phyloP scores from a whole-genome alignment of 1,284 basidiomycete species.

The Polyporus tsugae region DNA sequence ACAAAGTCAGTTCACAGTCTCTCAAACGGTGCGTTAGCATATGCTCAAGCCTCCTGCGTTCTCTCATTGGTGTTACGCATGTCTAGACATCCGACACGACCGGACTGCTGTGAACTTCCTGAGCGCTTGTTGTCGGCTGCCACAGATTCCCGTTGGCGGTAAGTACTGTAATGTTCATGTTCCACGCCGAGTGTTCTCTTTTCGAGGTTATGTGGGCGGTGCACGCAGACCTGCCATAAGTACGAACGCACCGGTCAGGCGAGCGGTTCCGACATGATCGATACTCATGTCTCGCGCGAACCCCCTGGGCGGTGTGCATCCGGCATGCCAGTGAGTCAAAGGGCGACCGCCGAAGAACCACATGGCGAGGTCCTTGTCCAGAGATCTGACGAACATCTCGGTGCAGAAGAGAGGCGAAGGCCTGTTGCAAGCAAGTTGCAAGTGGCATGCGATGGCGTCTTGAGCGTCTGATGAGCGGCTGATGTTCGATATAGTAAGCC shows the following conservation, averaged over 20 bases:
- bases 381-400: no score
- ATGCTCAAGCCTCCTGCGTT: neutral
- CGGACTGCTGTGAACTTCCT: neutral
- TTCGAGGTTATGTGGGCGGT: neutral
- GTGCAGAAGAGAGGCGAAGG: no score
- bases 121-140: neutral
- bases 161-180: no score
- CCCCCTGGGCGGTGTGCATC: neutral
- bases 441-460: neutral
- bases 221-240: neutral
- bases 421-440: no score
- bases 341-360: no score
- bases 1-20: neutral
- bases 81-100: neutral
- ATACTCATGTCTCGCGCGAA: neutral
- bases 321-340: neutral
- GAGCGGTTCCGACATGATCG: constrained; percentile 11
- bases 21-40: neutral
- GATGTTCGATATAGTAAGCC: neutral
- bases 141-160: neutral
- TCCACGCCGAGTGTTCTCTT: neutral
- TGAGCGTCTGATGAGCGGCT: neutral
- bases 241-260: neutral
- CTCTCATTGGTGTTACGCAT: neutral
- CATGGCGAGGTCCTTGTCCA: no score